A percentile compares a stretch with the other conserved stretches of the same genome.
phyloP scores from a whole-genome alignment of 1,139 yeast genomes.

The Diutina catenulata region DNA sequence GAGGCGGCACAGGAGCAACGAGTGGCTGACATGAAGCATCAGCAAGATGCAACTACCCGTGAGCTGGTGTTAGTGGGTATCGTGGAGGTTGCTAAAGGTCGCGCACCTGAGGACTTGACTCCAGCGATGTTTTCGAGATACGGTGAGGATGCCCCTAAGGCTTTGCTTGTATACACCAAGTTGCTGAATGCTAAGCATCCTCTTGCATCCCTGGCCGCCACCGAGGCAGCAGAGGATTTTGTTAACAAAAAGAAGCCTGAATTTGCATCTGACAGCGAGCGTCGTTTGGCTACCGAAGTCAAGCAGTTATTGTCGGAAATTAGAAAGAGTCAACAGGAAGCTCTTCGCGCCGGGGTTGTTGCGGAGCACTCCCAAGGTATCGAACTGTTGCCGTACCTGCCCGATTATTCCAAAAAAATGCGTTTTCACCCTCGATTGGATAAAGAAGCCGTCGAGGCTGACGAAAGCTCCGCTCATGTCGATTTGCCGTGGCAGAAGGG shows the following conservation, averaged over 20 bases:
- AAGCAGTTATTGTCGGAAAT: conserved; percentile 47
- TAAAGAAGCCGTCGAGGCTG: conserved; percentile 37
- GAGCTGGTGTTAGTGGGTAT: conserved; percentile 34
- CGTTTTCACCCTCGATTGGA: conserved; percentile 36
- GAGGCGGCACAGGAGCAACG: conserved; percentile 14
- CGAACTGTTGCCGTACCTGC: conserved; percentile 31
- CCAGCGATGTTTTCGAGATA: conserved; percentile 7
- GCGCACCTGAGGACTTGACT: conserved; percentile 13
- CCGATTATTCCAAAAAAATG: conserved; percentile 47
- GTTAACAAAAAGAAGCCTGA: conserved; percentile 27
- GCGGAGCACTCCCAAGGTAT: conserved; percentile 17
- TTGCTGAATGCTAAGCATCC: conserved; percentile 1
- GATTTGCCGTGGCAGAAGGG: conserved; percentile 66
- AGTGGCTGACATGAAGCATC: conserved; percentile 21
- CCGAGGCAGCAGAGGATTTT: not conserved
- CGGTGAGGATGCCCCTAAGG: conserved; percentile 1
- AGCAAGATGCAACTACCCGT: conserved; percentile 33
- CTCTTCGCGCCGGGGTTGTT: conserved; percentile 28
- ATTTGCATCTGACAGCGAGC: conserved; percentile 22
- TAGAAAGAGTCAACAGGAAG: conserved; percentile 37
- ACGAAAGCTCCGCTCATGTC: conserved; percentile 39
- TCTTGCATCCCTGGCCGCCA: not conserved
- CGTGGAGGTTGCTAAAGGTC: conserved; percentile 14
- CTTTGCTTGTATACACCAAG: not conserved
- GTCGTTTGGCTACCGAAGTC: conserved; percentile 31